Base-by-base conservation (phyloP, 2,329 filamentous ascomycete genomes). In the Juglanconis sp. region DNA sequence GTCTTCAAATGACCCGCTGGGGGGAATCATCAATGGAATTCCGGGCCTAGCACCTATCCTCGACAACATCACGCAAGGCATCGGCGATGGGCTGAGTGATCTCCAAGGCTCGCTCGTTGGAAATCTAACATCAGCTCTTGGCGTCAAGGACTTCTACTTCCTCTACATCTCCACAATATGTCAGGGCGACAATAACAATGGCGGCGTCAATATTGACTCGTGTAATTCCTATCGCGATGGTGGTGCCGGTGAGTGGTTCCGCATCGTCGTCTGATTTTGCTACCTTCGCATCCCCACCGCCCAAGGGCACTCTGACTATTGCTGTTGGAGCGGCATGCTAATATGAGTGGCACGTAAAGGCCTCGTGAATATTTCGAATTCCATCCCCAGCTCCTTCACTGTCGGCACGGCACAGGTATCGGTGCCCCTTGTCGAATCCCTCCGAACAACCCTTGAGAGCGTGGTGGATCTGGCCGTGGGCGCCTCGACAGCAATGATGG, bases 101-200 rank as follows among this genome's bases (percentile, higher is more conserved):
- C 42, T 69, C 3, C 63, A 68, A 49, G 66, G 67, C 15, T 46
- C 63, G 30, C 57, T 69, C 5, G 17, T 69, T n/a, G 60, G 61
- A 4, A 67, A 66, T 49, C 36, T 68, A 47, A 65, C 64, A 1
- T 30, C 63, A 57, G 53, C 57, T 2, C 34, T 69, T 30, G 66
- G 66, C 7, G 31, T 69, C 38, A 64, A 63, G 50, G 64, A 69
- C 15, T 58, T 56, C 5, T 69, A 69, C 55, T 53, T 57, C 5
- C 59, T 69, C 9, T 68, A 63, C 44, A 44, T 67, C 6, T 64
- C 61, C 15, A 57, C 64, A 30, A 63, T 65, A 36, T 69, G 67
- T 61, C 65, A 68, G 50, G 67, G 67, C 7, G 54, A 53, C 0
- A 46, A 53, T 7, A 65, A 61, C 40, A 57, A 53, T 32, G 46